Conservation (phyloP, 345 rosid species). For the Gossypium anomalum region DNA sequence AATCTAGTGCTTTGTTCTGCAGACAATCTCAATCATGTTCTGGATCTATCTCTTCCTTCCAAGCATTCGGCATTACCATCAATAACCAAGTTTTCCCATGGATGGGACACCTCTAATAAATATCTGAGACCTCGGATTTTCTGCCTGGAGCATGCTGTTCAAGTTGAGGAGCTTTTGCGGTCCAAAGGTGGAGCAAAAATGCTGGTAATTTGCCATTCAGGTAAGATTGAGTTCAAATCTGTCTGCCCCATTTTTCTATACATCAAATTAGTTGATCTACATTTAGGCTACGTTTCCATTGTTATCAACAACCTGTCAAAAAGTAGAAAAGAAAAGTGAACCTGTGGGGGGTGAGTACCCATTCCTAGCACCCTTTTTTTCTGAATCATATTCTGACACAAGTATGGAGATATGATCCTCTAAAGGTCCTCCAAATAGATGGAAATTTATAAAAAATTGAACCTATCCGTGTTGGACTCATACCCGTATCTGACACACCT, state of each 20-base stretch:
- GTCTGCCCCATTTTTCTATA: not conserved
- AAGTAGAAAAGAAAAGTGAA: not conserved
- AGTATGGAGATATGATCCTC: not conserved
- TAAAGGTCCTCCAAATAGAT: not conserved
- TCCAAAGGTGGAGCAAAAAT: slow-evolving; percentile 78
- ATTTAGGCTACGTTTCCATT: not conserved
- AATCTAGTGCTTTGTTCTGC: slow-evolving; percentile 19
- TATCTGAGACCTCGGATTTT: slow-evolving; percentile 78
- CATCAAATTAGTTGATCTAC: not conserved
- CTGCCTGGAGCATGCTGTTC: slow-evolving; percentile 89
- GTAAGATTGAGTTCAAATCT: slow-evolving; percentile 34
- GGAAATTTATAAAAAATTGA: not conserved
- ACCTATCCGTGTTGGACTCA: not conserved
- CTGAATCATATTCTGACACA: not conserved
- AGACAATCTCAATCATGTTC: slow-evolving; percentile 23
- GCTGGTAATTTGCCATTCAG: slow-evolving; percentile 92
- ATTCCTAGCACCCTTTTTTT: not conserved
- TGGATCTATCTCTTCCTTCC: slow-evolving; percentile 23
- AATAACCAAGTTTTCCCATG: slow-evolving; percentile 19
- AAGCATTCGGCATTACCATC: slow-evolving; percentile 28
- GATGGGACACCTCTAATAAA: slow-evolving; percentile 55
- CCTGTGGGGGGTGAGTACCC: not conserved
- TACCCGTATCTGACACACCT: not conserved
- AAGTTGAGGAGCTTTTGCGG: slow-evolving; percentile 63
- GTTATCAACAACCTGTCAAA: not conserved